Evolutionary conservation across 768 basidiomycete species (phyloP), one percentile per base, ranked within the genome.

Genomic region (Boletus rex-veris): DNA sequence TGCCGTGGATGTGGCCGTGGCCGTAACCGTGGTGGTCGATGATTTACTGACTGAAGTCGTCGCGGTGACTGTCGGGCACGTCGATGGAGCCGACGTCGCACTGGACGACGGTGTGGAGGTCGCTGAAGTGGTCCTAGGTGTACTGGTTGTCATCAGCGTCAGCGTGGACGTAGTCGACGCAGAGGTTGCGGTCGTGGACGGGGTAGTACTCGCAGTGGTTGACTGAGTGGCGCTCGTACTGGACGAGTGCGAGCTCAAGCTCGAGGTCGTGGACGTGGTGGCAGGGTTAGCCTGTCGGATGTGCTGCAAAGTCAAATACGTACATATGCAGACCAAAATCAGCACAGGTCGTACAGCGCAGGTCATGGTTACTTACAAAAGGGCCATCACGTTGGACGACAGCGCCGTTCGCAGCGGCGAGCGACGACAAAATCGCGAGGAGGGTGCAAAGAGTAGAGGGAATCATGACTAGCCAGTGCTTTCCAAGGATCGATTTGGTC

Each of bases 341-440:
- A 48, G 15, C 14, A 7, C 4, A 14, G 4, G 4, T 4, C 4
- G n/a, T 0, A 38, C 21, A 1, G 7, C 5, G 6, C 19, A 4
- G 9, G 5, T 45, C 1, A 38, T 1, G 16, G n/a, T 9, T 18
- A 53, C 64, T 62, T 21, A 65, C 64, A 36, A 42, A 39, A 0
- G 36, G 59, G 0, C 37, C 60, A 33, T 63, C 45, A 1, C 66
- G 66, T 4, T 52, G 40, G 6, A 67, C 3, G 35, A 62, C n/a
- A 4, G 37, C 65, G 2, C 65, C 60, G 5, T 54, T 65, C 28
- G 38, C 57, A 7, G 45, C 43, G 15, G 21, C 45, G 19, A 67
- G 2, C 10, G 53, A 54, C 31, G 65, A 53, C 31, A 67, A 33
- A 3, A 8, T 10, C 11, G 44, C 9, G 2, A 31, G 51, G 10